Evolutionary conservation across 257 asterid species (phyloP).

Genomic region (Mitragyna speciosa): DNA sequence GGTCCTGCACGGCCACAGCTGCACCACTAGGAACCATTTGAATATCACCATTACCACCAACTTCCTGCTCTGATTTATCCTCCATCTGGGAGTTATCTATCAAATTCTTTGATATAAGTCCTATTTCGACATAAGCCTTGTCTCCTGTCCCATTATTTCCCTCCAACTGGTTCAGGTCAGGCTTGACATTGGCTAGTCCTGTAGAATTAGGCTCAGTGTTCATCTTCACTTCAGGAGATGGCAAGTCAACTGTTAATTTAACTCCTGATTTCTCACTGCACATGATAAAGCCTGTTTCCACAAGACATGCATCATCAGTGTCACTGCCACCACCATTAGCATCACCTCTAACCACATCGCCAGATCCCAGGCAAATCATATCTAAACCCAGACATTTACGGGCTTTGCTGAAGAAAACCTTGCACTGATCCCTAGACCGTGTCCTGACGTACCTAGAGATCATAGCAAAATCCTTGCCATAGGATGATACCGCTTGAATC

Average conservation of each 20-base stretch:
- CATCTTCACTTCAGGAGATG: slow-evolving; percentile 31
- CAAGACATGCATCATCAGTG: slow-evolving; percentile 61
- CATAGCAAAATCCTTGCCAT: slow-evolving; percentile 75
- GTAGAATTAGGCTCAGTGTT: slow-evolving; percentile 36
- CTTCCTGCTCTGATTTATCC: slow-evolving; percentile 40
- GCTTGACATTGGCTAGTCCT: slow-evolving; percentile 31
- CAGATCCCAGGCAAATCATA: slow-evolving; percentile 39
- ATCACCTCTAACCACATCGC: slow-evolving; percentile 39
- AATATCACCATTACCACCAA: slow-evolving; percentile 29
- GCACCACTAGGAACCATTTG: slow-evolving; percentile 26
- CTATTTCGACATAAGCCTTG: slow-evolving; percentile 36
- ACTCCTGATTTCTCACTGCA: slow-evolving; percentile 45
- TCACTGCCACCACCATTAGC: slow-evolving; percentile 65
- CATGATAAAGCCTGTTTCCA: slow-evolving; percentile 41
- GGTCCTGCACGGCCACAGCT: slow-evolving; percentile 26
- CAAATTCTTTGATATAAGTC: slow-evolving; percentile 26
- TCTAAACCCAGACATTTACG: slow-evolving; percentile 81
- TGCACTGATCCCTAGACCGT: slow-evolving; percentile 80
- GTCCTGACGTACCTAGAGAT: slow-evolving; percentile 67
- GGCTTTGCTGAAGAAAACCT: slow-evolving; percentile 81
- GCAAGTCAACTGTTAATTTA: slow-evolving; percentile 41
- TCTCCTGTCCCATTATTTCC: slow-evolving; percentile 31
- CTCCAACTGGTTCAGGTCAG: slow-evolving; percentile 37
- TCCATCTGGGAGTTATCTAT: slow-evolving; percentile 25
- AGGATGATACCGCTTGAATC: slow-evolving; percentile 65